Evolutionary conservation across 805 yeast species (phyloP), one percentile per base, ranked within the genome.

Genomic region (Candida ipomoeae): DNA sequence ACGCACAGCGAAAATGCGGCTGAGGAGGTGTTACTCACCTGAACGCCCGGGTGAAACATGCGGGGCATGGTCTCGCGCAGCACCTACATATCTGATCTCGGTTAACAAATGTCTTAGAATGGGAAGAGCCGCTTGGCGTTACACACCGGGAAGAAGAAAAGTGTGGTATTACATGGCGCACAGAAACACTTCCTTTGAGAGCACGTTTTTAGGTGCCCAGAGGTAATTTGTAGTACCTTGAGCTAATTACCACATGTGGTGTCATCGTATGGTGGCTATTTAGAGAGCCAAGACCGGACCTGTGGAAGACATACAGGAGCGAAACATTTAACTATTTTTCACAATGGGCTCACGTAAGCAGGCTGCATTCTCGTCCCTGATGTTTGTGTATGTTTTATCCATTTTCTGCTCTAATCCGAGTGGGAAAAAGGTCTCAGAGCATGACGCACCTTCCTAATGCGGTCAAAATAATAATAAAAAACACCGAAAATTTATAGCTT

Each of bases 361-460:
- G 11, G 14, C n/a, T 21, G 46, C 40, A 44, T 42, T 42, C 31
- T 8, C 18, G 45, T 34, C 23, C 45, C 38, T 32, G 38, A 33
- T 42, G 40, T 46, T 44, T 52, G 55, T 52, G 38, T 52, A 49
- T 49, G 18, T 49, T 52, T 52, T 37, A 17, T 26, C 55, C 55
- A 29, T 17, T 49, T 52, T 52, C 49, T 40, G 50, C 23, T 34
- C 17, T 29, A 14, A n/a, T 10, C 38, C 31, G 29, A 32, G 23
- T 33, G 13, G 31, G 20, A 20, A 32, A 20, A 15, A 42, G 38
- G 45, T 33, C 45, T 42, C 38, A 42, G 45, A 32, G 20, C n/a
- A 33, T 42, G 46, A 35, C 46, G 46, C 46, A 44, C 39, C 18
- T 44, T 44, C 46, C 46, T 44, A 44, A 44, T 31, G 46, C 33